Evolutionary conservation across 2,329 filamentous ascomycete genomes (phyloP), one percentile per base, ranked within the genome.

Genomic region (Myotisia sp.): DNA sequence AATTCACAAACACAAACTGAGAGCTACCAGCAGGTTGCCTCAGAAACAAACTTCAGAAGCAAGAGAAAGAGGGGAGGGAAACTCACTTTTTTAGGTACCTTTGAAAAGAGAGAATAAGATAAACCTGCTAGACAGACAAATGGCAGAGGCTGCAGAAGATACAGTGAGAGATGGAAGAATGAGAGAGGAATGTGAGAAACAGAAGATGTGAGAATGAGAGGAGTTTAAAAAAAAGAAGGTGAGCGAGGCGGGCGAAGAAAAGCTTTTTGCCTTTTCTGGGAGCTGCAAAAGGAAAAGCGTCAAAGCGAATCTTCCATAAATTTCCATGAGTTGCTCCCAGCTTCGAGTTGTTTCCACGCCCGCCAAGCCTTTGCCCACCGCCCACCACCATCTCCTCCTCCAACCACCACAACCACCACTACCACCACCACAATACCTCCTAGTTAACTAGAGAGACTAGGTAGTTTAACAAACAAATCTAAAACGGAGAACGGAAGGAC

Each of bases 301-400:
- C 41, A 38, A 30, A 42, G 41, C 42, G 42, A 44, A 44, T 38
- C 38, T 44, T 44, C 42, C 41, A 44, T 33, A 29, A 34, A 42
- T 26, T 44, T 44, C 42, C 41, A 44, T 41, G 34, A 32, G 16
- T 21, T 39, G 33, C 38, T 37, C 30, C 24, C 18, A n/a, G n/a
- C n/a, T n/a, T n/a, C n/a, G n/a, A n/a, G n/a, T 24, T 16, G 20
- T 10, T n/a, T 20, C 21, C 13, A 29, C 36, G 29, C 36, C 32
- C n/a, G n/a, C n/a, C n/a, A n/a, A n/a, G n/a, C n/a, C n/a, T n/a
- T n/a, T n/a, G n/a, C n/a, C n/a, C n/a, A n/a, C n/a, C n/a, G n/a
- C n/a, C n/a, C n/a, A n/a, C n/a, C n/a, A n/a, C n/a, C n/a, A n/a
- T n/a, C n/a, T n/a, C n/a, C n/a, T n/a, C n/a, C n/a, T n/a, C n/a